Base-by-base conservation (phyloP, 257 asterid genomes). In the Nicotiana noctiflora region DNA sequence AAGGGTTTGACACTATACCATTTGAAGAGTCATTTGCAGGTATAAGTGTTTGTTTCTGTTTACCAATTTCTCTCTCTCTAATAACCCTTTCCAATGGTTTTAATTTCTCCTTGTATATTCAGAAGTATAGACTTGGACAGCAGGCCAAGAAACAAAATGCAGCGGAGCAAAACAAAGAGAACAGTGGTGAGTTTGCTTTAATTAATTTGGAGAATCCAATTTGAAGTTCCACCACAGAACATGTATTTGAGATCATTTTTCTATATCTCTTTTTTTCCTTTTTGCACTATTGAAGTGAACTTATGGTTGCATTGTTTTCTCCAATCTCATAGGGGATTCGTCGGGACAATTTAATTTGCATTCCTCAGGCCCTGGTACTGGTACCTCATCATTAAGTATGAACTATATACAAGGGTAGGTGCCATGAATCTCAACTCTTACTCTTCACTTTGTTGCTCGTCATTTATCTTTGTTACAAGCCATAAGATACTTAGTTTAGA, bases 1-100 rank as follows among this genome's bases (percentile, higher is more conserved):
- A 94, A 93, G 84, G 98, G 98, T 51, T 87, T 93, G 86, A 94
- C 98, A 75, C 53, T 93, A 81, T 94, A 93, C 81, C 98, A 94
- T 64, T 84, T 94, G 34, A 94, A 94, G 93, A 93, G 98, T 81
- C 98, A 94, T 87, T 84, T 94, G 75, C 98, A 93, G 97, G 98
- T 90, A 83, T 29, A 23, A 19, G 9, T 37, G 44, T 29, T 65
- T 61, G 37, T 32, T 32, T 32, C 37, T 32, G 37, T 64, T 49
- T 21, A 25, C 49, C 40, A 49, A 51, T 15, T 56, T 63, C 1
- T 18, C 46, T 37, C 23, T 9, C 15, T 64, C 59, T 57, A 12
- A 3, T 66, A 61, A n/a, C 51, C 55, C 37, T 76, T 27, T 53
- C 13, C 12, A 6, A 15, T 25, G 29, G 15, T 40, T 76, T 76